A percentile compares a stretch with the other conserved stretches of the same genome.
Conservation (phyloP, 1,139 yeast genomes). For the Candida sp. region DNA sequence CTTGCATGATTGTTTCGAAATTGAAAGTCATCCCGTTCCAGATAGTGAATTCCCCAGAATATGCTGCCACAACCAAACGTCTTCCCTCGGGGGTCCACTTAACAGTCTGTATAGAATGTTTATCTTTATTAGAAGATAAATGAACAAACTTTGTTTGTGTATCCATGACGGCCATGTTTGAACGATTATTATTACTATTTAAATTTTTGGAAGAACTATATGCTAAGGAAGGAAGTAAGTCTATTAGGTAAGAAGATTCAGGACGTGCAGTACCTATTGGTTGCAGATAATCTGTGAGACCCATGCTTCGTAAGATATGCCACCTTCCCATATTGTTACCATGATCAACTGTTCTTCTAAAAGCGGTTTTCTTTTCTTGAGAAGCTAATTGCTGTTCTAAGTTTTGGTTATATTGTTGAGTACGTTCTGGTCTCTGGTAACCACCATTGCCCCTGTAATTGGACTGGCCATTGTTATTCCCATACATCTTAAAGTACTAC, state of each 20-base stretch:
- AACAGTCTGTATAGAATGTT: constrained; percentile 87
- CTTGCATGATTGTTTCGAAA: constrained; percentile 97
- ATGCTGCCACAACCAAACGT: constrained; percentile 83
- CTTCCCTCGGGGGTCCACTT: constrained; percentile 98
- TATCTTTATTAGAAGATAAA: constrained; percentile 84
- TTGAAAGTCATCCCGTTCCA: constrained; percentile 98
- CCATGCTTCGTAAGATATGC: constrained; percentile 58
- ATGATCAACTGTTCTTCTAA: constrained; percentile 84
- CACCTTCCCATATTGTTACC: constrained; percentile 81
- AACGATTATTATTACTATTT: constrained; percentile 23
- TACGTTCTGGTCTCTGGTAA: constrained; percentile 10
- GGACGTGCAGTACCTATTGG: constrained; percentile 66
- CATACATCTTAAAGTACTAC: no score
- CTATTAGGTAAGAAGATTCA: constrained; percentile 70
- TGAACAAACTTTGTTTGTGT: constrained; percentile 84
- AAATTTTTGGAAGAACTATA: constrained; percentile 32
- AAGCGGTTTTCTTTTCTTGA: constrained; percentile 52
- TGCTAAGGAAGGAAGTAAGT: constrained; percentile 69
- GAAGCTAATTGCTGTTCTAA: constrained; percentile 44
- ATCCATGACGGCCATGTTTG: constrained; percentile 51
- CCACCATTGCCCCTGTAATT: constrained; percentile 4
- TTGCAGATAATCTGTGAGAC: constrained; percentile 32
- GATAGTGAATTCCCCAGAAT: constrained; percentile 92
- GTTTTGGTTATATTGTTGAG: constrained; percentile 28
- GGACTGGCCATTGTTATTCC: neutral